phyloP scores from a whole-genome alignment of 352 stramenopile genomes.

The Pythium periplocum region DNA sequence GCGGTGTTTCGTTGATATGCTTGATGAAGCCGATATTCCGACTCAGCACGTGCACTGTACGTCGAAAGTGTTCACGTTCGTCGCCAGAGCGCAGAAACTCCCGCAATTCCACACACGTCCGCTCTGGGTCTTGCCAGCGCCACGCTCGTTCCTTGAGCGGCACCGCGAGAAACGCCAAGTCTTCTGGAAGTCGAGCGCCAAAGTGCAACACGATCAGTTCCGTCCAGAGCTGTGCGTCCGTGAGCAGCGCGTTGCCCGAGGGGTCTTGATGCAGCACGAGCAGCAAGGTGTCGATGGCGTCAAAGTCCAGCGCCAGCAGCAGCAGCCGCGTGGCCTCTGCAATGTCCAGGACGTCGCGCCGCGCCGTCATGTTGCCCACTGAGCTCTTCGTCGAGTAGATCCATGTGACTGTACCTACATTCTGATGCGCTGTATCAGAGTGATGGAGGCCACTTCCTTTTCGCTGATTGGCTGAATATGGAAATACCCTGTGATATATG shows the following conservation, averaged over 20 bases:
- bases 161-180: slow-evolving; percentile 12
- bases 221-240: slow-evolving; percentile 15
- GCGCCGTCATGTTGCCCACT: background rate
- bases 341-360: slow-evolving; percentile 13
- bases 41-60: slow-evolving; percentile 13
- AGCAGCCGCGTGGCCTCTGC: slow-evolving; percentile 12
- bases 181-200: slow-evolving; percentile 3
- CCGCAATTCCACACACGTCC: slow-evolving; percentile 8
- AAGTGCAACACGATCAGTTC: slow-evolving; percentile 16
- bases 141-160: slow-evolving; percentile 12
- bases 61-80: slow-evolving; percentile 15
- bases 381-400: background rate
- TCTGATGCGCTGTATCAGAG: background rate
- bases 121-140: slow-evolving; percentile 9
- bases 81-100: slow-evolving; percentile 20
- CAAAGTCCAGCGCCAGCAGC: slow-evolving; percentile 12
- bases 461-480: slow-evolving; percentile 6
- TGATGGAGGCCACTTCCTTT: slow-evolving; percentile 4
- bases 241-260: slow-evolving; percentile 9
- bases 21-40: slow-evolving; percentile 23
- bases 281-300: slow-evolving; percentile 13
- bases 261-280: slow-evolving; percentile 14
- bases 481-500: background rate
- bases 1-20: slow-evolving; percentile 5
- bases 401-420: no score